Conservation (phyloP, 2,329 filamentous ascomycete genomes). For the Venturia effusa region DNA sequence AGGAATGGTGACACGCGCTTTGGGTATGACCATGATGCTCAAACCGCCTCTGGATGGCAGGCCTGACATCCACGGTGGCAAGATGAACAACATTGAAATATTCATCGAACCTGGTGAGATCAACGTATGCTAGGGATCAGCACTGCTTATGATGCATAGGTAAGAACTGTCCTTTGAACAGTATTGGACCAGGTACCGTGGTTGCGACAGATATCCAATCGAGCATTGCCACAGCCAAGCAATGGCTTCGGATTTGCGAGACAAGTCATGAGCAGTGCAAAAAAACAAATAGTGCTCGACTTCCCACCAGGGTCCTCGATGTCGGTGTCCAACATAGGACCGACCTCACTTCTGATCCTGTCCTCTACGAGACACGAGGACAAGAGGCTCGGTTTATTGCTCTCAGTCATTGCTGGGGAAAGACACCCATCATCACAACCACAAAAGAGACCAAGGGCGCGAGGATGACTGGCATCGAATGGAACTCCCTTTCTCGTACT, state of each 20-base stretch:
- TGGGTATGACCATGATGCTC: background rate
- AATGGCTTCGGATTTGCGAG: background rate
- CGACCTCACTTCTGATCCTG: background rate
- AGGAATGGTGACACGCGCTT: background rate
- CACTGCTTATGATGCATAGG: background rate
- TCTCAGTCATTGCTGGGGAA: slow-evolving; percentile 8
- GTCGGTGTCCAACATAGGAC: background rate
- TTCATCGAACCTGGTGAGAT: background rate
- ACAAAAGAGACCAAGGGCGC: background rate
- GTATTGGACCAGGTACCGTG: background rate
- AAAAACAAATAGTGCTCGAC: background rate
- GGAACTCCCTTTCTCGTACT: background rate
- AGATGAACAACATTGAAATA: background rate
- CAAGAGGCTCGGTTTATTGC: slow-evolving; percentile 1
- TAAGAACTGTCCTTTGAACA: background rate
- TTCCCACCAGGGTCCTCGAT: background rate
- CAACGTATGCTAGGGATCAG: background rate
- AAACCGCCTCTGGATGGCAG: background rate
- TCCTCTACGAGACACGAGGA: background rate
- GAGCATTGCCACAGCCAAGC: background rate
- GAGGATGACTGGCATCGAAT: background rate
- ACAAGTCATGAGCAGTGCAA: background rate
- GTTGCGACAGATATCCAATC: background rate
- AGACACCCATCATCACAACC: background rate
- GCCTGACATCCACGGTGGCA: background rate